Conservation (phyloP, 192 early-diverging fungal species). For the Coemansia sp. region DNA sequence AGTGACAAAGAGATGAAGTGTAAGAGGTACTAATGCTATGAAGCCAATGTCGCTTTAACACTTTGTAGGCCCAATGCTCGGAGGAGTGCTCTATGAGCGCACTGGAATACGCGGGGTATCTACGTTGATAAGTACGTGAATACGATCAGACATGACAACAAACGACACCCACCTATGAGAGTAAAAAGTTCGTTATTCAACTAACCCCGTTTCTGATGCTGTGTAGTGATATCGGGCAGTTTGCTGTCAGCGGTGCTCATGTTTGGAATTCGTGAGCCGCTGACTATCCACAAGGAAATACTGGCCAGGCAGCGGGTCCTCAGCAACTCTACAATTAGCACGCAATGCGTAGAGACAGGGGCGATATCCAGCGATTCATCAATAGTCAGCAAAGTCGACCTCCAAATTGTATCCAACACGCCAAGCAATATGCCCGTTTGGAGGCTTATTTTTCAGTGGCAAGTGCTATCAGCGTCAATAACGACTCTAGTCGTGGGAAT, state of each 20-base stretch:
- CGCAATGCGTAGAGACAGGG: not conserved
- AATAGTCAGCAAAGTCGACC: not conserved
- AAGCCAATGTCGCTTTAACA: not conserved
- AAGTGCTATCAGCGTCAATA: slow-evolving; percentile 41
- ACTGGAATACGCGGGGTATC: slow-evolving; percentile 44
- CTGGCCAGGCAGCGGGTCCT: not conserved
- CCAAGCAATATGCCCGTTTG: slow-evolving; percentile 31
- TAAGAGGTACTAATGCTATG: not conserved
- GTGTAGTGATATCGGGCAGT: not conserved
- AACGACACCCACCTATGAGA: too few species aligned
- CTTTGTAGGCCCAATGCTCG: slow-evolving; percentile 34
- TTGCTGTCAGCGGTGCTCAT: slow-evolving; percentile 15
- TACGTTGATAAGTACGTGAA: slow-evolving; percentile 33
- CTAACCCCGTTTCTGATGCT: not conserved
- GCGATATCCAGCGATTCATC: not conserved
- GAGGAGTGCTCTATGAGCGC: slow-evolving; percentile 38
- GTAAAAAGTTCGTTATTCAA: not conserved
- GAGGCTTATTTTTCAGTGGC: slow-evolving; percentile 48
- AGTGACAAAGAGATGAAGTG: not conserved
- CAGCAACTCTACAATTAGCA: not conserved
- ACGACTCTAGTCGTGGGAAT: slow-evolving; percentile 33
- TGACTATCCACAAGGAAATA: slow-evolving; percentile 23
- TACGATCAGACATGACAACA: not conserved
- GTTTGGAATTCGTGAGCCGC: slow-evolving; percentile 40
- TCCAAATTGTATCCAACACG: not conserved